A percentile compares a stretch with the other conserved stretches of the same genome.
Conservation (phyloP, 2,329 filamentous ascomycete species). For the Colletotrichum theobromicola region DNA sequence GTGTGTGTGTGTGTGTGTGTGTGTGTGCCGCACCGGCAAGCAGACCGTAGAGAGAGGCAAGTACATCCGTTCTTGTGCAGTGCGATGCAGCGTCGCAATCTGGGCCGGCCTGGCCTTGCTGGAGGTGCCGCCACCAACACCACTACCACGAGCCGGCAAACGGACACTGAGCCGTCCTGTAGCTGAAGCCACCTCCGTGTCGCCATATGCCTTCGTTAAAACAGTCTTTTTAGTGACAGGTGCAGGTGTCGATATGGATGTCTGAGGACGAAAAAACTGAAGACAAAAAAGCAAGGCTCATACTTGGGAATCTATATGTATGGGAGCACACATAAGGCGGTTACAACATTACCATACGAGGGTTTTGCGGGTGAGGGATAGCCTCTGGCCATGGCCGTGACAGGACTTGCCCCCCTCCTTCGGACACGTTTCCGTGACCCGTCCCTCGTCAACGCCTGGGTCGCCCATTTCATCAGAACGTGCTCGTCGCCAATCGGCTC, state of each 20-base stretch:
- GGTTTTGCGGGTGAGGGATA: neutral
- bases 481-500: slow-evolving; percentile 90
- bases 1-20: neutral
- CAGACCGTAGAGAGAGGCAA: neutral
- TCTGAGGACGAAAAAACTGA: neutral
- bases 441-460: neutral
- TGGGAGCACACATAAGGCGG: slow-evolving; percentile 15
- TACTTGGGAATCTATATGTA: slow-evolving; percentile 22
- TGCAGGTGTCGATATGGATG: neutral
- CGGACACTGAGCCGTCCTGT: neutral
- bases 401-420: neutral
- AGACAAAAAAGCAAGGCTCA: slow-evolving; percentile 10
- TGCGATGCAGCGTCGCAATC: neutral
- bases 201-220: neutral
- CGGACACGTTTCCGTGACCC: neutral
- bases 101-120: neutral
- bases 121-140: neutral
- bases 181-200: neutral
- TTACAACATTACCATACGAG: slow-evolving; percentile 22
- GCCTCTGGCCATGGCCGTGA: neutral
- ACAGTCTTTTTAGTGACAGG: neutral
- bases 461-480: slow-evolving; percentile 64
- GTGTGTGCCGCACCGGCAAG: neutral
- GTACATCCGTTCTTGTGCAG: neutral
- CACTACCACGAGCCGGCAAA: neutral